phyloP scores from a whole-genome alignment of 2,329 filamentous ascomycete species.

The Venturia aucupariae region DNA sequence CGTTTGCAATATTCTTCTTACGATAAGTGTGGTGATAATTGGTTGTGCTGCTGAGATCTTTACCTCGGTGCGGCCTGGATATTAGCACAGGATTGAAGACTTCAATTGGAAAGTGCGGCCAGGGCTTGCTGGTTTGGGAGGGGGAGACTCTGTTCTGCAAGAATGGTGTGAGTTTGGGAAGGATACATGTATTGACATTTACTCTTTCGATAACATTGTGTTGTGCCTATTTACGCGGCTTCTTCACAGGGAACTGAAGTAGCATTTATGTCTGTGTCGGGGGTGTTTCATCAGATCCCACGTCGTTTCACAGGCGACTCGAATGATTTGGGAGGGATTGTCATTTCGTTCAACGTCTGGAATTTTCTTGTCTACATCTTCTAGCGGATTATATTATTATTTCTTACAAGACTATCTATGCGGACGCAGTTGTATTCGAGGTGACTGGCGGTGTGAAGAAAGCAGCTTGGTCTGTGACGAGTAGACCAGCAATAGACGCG shows the following conservation, averaged over 20 bases:
- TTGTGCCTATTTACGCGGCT: too few relatives aligned
- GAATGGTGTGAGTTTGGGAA: neutral
- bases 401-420: neutral
- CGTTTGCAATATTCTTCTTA: too few relatives aligned
- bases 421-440: neutral
- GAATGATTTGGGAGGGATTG: neutral
- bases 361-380: neutral
- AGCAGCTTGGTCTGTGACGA: constrained; percentile 42
- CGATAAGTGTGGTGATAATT: too few relatives aligned
- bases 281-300: too few relatives aligned
- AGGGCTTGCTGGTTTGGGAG: neutral
- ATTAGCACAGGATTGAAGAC: neutral
- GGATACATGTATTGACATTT: neutral
- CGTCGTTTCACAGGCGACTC: neutral
- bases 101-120: too few relatives aligned
- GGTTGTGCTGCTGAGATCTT: too few relatives aligned
- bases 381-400: neutral
- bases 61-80: too few relatives aligned
- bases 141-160: neutral
- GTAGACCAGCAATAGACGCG: constrained; percentile 67
- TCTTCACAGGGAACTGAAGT: too few relatives aligned
- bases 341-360: neutral
- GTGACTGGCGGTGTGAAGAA: constrained; percentile 3
- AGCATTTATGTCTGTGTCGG: too few relatives aligned
- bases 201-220: neutral